A percentile compares a stretch with the other conserved stretches of the same genome.
Evolutionary conservation across 352 stramenopile species (phyloP).

Genomic region (Aphanomyces cochlioides): DNA sequence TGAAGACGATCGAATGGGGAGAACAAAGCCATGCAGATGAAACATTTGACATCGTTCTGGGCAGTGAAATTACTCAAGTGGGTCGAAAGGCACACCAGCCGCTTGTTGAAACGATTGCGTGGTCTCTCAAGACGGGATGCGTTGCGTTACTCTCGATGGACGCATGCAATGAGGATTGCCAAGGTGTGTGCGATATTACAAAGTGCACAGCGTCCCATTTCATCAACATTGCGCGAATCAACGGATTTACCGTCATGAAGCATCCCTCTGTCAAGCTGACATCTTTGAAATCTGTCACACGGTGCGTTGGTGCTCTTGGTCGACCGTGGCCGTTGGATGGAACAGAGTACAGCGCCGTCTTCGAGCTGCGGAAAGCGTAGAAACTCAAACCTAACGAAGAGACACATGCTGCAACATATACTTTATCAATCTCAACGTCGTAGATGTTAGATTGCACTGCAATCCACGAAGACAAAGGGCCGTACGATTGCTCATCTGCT

Average conservation of each 20-base stretch:
- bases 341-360: conserved; percentile 52
- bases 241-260: conserved; percentile 43
- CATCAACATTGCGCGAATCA: conserved; percentile 36
- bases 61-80: conserved; percentile 60
- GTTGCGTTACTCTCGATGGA: conserved; percentile 59
- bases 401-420: no score
- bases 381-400: no score
- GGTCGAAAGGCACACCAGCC: conserved; percentile 41
- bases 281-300: conserved; percentile 34
- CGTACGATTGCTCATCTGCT: no score
- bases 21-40: conserved; percentile 30
- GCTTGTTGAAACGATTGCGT: conserved; percentile 47
- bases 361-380: conserved; percentile 38
- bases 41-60: conserved; percentile 54
- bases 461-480: no score
- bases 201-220: conserved; percentile 62
- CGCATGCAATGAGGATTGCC: conserved; percentile 39
- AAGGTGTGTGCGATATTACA: conserved; percentile 40
- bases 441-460: no score
- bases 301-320: conserved; percentile 45
- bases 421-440: no score
- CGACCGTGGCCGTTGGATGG: conserved; percentile 43
- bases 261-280: conserved; percentile 42
- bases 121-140: conserved; percentile 34
- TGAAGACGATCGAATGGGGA: conserved; percentile 36